phyloP scores from a whole-genome alignment of 2,329 filamentous ascomycete species.

The Alternaria consortialis region DNA sequence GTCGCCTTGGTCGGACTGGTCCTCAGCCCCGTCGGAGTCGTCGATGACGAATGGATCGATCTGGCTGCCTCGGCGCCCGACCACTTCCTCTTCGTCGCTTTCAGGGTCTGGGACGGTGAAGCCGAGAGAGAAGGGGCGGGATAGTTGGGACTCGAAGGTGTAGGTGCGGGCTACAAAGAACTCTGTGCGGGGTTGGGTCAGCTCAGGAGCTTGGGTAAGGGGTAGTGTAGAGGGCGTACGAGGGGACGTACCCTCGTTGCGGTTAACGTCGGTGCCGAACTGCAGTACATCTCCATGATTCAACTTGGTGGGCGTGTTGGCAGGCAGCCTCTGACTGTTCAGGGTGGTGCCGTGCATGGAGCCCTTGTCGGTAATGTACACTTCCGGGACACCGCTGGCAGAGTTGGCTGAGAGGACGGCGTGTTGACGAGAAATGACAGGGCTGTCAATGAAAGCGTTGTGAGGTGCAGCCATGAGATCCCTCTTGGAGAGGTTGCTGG shows the following conservation, averaged over 20 bases:
- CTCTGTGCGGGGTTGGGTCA: slow-evolving; percentile 30
- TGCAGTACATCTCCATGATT: slow-evolving; percentile 46
- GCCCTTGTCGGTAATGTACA: slow-evolving; percentile 63
- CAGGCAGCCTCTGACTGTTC: slow-evolving; percentile 53
- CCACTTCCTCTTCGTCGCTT: slow-evolving; percentile 38
- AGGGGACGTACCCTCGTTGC: slow-evolving; percentile 42
- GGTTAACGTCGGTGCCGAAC: slow-evolving; percentile 49
- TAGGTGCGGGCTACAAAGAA: slow-evolving; percentile 46
- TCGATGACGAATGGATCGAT: slow-evolving; percentile 43
- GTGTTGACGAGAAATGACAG: slow-evolving; percentile 76
- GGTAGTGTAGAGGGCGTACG: neutral
- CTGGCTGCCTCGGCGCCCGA: slow-evolving; percentile 33
- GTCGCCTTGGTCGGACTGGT: slow-evolving; percentile 12
- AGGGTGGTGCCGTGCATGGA: slow-evolving; percentile 71
- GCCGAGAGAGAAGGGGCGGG: slow-evolving; percentile 31
- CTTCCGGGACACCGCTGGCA: slow-evolving; percentile 26
- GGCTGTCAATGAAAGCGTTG: slow-evolving; percentile 75
- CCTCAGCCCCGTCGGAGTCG: slow-evolving; percentile 32
- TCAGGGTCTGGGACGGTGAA: slow-evolving; percentile 47
- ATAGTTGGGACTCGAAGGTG: slow-evolving; percentile 35
- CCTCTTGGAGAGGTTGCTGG: slow-evolving; percentile 50
- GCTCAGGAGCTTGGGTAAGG: neutral
- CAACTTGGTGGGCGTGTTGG: slow-evolving; percentile 34
- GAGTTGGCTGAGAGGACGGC: slow-evolving; percentile 57
- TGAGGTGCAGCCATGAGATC: slow-evolving; percentile 54